Percentiles rank a stretch among this genome's conserved stretches.
Conservation (phyloP, 1,139 yeast genomes). For the Kazachstania sp. region DNA sequence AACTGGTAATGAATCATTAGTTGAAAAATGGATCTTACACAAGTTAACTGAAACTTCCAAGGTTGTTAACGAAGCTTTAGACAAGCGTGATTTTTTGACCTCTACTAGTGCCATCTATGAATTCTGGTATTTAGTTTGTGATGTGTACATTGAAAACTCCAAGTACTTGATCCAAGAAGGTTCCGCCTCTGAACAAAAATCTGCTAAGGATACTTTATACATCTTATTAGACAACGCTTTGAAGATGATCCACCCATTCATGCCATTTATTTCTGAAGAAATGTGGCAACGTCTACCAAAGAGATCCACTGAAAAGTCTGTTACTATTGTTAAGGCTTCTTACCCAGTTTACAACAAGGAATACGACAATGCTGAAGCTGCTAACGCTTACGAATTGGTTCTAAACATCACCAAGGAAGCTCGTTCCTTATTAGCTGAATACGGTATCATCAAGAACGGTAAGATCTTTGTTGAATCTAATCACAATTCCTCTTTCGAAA, state of each 20-base stretch:
- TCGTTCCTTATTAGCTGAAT: conserved; percentile 85
- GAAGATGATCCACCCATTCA: conserved; percentile 90
- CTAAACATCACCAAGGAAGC: conserved; percentile 85
- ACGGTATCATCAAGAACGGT: conserved; percentile 80
- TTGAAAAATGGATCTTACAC: conserved; percentile 94
- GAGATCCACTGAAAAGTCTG: conserved; percentile 60
- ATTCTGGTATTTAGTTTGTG: conserved; percentile 95
- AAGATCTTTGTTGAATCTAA: conserved; percentile 70
- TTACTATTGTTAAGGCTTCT: conserved; percentile 68
- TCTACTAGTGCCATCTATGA: conserved; percentile 82
- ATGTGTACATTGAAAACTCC: conserved; percentile 95
- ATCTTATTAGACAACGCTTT: conserved; percentile 88
- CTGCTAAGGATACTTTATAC: conserved; percentile 91
- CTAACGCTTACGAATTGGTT: conserved; percentile 69
- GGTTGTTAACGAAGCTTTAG: conserved; percentile 57
- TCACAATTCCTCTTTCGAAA: conserved; percentile 40
- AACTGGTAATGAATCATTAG: conserved; percentile 81
- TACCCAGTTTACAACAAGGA: conserved; percentile 62
- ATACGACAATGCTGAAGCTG: conserved; percentile 54
- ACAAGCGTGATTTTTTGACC: conserved; percentile 79
- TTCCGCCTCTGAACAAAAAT: conserved; percentile 67
- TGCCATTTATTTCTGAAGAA: conserved; percentile 96
- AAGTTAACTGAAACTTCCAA: conserved; percentile 67
- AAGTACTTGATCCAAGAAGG: conserved; percentile 90
- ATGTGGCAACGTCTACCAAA: conserved; percentile 98